A percentile compares a stretch with the other conserved stretches of the same genome.
Conservation (phyloP, 441 rosid species). For the Geranium incanum region DNA sequence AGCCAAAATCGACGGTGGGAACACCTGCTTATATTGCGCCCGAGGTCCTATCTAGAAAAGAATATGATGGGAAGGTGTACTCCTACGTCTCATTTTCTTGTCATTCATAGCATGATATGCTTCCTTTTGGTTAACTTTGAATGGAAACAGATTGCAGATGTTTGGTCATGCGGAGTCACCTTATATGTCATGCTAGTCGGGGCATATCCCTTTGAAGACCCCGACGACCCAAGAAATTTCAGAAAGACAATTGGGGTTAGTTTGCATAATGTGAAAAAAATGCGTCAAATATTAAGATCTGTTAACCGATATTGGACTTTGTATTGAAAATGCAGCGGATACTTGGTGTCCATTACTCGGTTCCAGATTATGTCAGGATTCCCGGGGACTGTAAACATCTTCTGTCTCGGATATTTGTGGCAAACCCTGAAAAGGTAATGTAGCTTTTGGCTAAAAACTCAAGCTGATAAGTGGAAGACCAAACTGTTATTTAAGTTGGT, state of each 20-base stretch:
- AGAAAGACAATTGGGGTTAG: constrained; percentile 47
- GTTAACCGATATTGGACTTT: background rate
- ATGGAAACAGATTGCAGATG: constrained; percentile 49
- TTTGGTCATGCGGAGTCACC: constrained; percentile 70
- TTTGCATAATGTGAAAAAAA: too few relatives aligned
- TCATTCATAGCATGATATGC: too few relatives aligned
- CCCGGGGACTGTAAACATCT: constrained; percentile 46
- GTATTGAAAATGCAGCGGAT: constrained; percentile 36
- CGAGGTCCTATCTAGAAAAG: constrained; percentile 55
- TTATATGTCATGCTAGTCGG: constrained; percentile 67
- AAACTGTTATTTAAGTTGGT: too few relatives aligned
- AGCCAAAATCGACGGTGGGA: constrained; percentile 49
- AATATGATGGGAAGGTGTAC: constrained; percentile 96
- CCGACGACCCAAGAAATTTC: constrained; percentile 28
- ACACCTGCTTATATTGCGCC: constrained; percentile 64
- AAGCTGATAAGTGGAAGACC: too few relatives aligned
- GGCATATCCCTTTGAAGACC: constrained; percentile 53
- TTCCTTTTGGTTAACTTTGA: background rate
- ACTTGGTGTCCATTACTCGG: constrained; percentile 38
- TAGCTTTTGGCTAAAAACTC: background rate
- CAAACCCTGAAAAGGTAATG: constrained; percentile 47
- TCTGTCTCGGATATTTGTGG: constrained; percentile 48
- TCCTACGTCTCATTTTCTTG: background rate
- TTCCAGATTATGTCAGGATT: constrained; percentile 43
- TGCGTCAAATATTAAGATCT: too few relatives aligned